Percentiles rank a stretch among this genome's conserved stretches.
Evolutionary conservation across 2,329 filamentous ascomycete species (phyloP).

Genomic region (Diaporthe vaccinii): DNA sequence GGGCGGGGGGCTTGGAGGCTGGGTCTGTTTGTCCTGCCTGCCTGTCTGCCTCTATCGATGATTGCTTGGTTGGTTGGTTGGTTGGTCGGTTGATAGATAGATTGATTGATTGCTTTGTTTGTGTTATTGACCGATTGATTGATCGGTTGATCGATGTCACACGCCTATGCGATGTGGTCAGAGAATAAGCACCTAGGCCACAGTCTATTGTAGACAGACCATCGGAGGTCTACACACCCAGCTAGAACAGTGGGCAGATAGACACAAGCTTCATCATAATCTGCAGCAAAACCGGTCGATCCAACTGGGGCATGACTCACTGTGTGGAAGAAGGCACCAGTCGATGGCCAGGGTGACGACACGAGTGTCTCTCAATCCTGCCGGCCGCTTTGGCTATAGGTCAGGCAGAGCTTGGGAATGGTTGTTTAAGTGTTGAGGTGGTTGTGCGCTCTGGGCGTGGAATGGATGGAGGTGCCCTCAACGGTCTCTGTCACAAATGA

Average conservation of each 20-base stretch:
- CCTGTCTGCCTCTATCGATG: not conserved
- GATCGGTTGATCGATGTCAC: not conserved
- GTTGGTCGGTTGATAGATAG: too few relatives aligned
- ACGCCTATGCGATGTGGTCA: not conserved
- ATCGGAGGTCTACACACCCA: not conserved
- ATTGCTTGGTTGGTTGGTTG: not conserved
- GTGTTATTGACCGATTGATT: not conserved
- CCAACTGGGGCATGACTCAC: constrained; percentile 32
- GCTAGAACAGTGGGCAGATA: not conserved
- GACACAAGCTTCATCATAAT: not conserved
- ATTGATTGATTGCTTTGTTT: not conserved
- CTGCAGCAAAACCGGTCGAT: not conserved
- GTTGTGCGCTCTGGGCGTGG: not conserved
- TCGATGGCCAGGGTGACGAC: not conserved
- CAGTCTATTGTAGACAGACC: not conserved
- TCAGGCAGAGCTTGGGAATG: not conserved
- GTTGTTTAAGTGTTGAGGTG: constrained; percentile 3
- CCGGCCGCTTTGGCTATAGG: not conserved
- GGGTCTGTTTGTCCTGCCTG: not conserved
- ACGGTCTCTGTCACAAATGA: constrained; percentile 16
- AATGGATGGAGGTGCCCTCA: not conserved
- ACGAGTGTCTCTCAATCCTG: not conserved
- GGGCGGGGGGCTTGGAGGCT: not conserved
- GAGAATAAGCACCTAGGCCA: not conserved
- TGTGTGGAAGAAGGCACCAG: not conserved